These are phyloP conservation scores for Begonia masoniana DNA, from an alignment of 306 rosid genomes.

Conservation along the genomic window DNA sequence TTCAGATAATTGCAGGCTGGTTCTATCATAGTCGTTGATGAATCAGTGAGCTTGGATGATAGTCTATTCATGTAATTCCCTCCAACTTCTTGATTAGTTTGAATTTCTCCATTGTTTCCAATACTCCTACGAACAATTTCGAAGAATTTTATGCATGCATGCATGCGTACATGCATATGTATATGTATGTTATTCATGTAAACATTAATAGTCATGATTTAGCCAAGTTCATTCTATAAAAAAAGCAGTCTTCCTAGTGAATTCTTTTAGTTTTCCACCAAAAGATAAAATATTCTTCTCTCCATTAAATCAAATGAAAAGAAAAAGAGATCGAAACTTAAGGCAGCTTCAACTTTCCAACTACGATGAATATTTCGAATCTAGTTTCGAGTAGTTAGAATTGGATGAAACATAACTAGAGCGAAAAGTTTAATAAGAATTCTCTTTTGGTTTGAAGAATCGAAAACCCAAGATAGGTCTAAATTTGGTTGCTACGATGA, in stretches of 20 bases:
- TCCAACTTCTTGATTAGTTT: conserved; percentile 40
- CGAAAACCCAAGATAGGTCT: no score
- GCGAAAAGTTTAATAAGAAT: no score
- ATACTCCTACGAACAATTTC: conserved; percentile 24
- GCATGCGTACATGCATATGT: no score
- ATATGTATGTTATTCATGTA: no score
- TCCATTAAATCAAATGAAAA: conserved; percentile 7
- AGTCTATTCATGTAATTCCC: conserved; percentile 24
- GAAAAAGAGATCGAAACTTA: no score
- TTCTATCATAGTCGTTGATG: conserved; percentile 43
- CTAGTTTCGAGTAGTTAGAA: neutral
- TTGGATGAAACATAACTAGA: neutral
- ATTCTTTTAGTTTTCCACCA: neutral
- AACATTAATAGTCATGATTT: no score
- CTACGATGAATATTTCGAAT: no score
- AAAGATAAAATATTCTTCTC: conserved; percentile 16
- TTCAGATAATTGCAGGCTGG: conserved; percentile 76
- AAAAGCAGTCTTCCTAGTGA: neutral
- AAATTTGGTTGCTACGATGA: no score
- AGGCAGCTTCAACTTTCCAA: no score
- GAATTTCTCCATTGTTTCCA: conserved; percentile 40
- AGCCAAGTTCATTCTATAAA: no score
- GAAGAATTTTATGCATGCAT: no score
- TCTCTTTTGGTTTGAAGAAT: no score
- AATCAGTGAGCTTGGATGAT: conserved; percentile 27